Percentiles rank a stretch among this genome's conserved stretches.
These are phyloP conservation scores for Trifolium repens DNA, from an alignment of 306 rosid species.

Conservation along the genomic window DNA sequence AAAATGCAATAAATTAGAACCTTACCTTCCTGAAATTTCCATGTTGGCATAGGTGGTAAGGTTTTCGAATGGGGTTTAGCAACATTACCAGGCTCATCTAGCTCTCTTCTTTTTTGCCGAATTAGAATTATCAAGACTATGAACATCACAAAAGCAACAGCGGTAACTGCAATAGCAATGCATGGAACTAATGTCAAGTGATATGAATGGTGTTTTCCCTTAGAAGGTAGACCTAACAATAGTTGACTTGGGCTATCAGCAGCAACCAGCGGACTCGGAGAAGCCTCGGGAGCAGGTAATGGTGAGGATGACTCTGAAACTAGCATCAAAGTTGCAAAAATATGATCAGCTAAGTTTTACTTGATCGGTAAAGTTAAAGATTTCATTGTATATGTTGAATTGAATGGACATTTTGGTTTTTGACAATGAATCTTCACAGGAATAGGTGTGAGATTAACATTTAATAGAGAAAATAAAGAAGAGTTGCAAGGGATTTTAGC, in stretches of 20 bases:
- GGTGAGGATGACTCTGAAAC: constrained; percentile 70
- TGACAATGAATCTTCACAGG: constrained; percentile 9
- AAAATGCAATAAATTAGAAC: constrained; percentile 13
- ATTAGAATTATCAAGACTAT: constrained; percentile 81
- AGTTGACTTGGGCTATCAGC: constrained; percentile 77
- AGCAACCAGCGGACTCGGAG: constrained; percentile 78
- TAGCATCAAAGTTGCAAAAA: constrained; percentile 47
- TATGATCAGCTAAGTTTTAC: constrained; percentile 29
- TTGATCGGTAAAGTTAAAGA: constrained; percentile 5
- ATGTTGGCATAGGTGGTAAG: constrained; percentile 55
- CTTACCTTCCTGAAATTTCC: constrained; percentile 90
- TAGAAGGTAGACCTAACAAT: constrained; percentile 52
- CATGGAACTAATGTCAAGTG: constrained; percentile 75
- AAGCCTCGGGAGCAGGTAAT: constrained; percentile 59
- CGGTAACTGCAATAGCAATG: constrained; percentile 82
- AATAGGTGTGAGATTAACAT: constrained; percentile 15
- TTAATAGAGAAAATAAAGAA: constrained; percentile 1
- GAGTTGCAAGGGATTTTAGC: constrained; percentile 17
- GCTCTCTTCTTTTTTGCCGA: constrained; percentile 77
- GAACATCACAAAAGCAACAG: constrained; percentile 68
- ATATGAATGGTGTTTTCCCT: constrained; percentile 63
- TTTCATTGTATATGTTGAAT: constrained; percentile 4
- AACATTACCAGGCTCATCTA: constrained; percentile 57
- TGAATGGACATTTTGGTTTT: constrained; percentile 14
- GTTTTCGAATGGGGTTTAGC: constrained; percentile 63